Evolutionary conservation across 257 asterid species (phyloP), one percentile per base, ranked within the genome.

Genomic region (Anisodus tanguticus): DNA sequence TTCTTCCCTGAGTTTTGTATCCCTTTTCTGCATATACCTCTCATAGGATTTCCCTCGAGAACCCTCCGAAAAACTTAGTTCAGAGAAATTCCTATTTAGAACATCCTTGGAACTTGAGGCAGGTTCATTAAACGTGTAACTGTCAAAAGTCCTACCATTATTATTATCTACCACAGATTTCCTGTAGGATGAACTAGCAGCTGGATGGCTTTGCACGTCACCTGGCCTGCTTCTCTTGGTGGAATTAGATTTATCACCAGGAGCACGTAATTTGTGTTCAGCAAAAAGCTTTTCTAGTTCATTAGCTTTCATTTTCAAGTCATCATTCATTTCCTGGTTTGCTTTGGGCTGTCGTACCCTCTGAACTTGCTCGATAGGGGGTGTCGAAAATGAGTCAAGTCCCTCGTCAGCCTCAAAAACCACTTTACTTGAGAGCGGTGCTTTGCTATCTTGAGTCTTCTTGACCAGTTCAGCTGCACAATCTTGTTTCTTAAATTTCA

Each of bases 231-330:
- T 53, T 89, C 87, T 91, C 84, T 86, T 79, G 84, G 86, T 60
- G 83, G 93, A 84, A 89, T 86, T 90, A 66, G 93, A 88, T 79
- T 90, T 97, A 64, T 95, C 98, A 37, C 91, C 94, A 62, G 98
- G 98, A 76, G 64, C 88, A 82, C 97, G 93, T 81, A 91, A 86
- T 68, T 90, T 90, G 82, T 90, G 92, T 89, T 95, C 97, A 8
- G 97, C 98, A 85, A 97, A 95, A 71, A 95, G 96, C 88, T 91
- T 97, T 87, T 97, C 99, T 79, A 97, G 99, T 90, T 95, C 98
- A 84, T 88, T 92, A 26, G 99, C 99, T 87, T 97, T 97, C 90
- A 92, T 54, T 92, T 93, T 90, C 88, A 97, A 86, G 88, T 95
- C 98, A 87, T 93, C 94, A 69, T 97, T 94, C 67, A 91, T 93